Evolutionary conservation across 2,329 filamentous ascomycete species (phyloP).

Genomic region (Venturia asperata): DNA sequence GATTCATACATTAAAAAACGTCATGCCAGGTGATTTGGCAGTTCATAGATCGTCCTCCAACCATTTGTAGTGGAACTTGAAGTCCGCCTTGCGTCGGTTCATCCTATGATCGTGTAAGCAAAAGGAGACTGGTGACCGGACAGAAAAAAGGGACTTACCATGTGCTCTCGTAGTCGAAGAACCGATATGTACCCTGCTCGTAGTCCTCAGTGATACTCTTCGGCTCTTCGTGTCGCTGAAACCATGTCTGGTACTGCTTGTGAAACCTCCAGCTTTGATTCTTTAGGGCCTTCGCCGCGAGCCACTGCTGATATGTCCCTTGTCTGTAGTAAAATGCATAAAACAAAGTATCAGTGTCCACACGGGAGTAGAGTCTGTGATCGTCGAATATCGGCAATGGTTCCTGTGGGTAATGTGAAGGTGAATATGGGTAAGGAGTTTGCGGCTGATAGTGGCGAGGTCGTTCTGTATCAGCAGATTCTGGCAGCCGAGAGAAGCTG

Average conservation of each 20-base stretch:
- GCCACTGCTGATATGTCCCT: constrained; percentile 88
- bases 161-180: constrained; percentile 99
- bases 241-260: constrained; percentile 98
- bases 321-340: constrained; percentile 99
- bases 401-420: constrained; percentile 83
- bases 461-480: constrained; percentile 70
- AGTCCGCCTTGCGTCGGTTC: constrained; percentile 95
- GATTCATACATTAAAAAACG: constrained; percentile 4
- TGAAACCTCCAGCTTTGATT: constrained; percentile 98
- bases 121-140: constrained; percentile 8
- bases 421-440: constrained; percentile 64
- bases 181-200: constrained; percentile 96
- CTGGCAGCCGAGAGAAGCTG: constrained; percentile 71
- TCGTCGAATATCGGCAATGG: constrained; percentile 90
- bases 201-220: constrained; percentile 98
- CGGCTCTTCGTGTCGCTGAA: constrained; percentile 94
- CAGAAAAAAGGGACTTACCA: constrained; percentile 58
- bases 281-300: constrained; percentile 94
- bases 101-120: constrained; percentile 59
- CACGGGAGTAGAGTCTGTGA: constrained; percentile 74
- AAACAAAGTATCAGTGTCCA: constrained; percentile 94
- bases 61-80: constrained; percentile 97
- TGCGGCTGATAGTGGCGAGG: constrained; percentile 80
- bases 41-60: constrained; percentile 78
- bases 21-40: background rate